These are phyloP conservation scores for Tricholoma bakamatsutake DNA, from an alignment of 768 basidiomycete genomes.

Conservation along the genomic window DNA sequence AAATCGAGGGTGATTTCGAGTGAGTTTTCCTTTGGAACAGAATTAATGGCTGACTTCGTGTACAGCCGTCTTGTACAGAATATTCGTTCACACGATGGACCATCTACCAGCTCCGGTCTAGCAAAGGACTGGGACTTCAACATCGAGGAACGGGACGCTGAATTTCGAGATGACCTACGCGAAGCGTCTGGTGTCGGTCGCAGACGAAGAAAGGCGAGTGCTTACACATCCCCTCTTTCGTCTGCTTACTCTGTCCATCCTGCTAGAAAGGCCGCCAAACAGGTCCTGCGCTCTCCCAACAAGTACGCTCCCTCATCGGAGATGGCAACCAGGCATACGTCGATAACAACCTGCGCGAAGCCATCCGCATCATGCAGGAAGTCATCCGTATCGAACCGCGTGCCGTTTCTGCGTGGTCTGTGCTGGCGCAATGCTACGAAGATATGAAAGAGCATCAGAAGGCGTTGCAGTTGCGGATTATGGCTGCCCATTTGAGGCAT, in stretches of 20 bases:
- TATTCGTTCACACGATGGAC: constrained; percentile 49
- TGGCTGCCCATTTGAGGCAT: constrained; percentile 83
- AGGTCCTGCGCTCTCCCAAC: constrained; percentile 59
- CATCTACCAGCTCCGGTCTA: constrained; percentile 35
- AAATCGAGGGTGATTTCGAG: constrained; percentile 61
- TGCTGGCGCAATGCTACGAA: constrained; percentile 78
- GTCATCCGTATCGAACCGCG: constrained; percentile 92
- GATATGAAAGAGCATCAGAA: constrained; percentile 65
- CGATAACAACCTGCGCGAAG: constrained; percentile 55
- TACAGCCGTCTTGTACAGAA: constrained; percentile 61
- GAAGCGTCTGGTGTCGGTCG: constrained; percentile 70
- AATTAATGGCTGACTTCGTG: neutral
- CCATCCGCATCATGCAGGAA: constrained; percentile 80
- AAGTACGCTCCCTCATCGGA: constrained; percentile 71
- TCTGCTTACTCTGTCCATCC: neutral
- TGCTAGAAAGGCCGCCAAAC: constrained; percentile 36
- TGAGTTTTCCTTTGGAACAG: constrained; percentile 16
- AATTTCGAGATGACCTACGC: constrained; percentile 70
- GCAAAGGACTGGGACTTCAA: constrained; percentile 71
- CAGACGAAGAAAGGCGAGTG: constrained; percentile 35
- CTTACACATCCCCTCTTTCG: neutral
- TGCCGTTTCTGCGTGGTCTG: constrained; percentile 78
- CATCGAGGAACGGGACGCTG: constrained; percentile 59
- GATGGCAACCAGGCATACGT: constrained; percentile 87
- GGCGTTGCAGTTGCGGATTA: constrained; percentile 77